Percentiles rank a stretch among this genome's conserved stretches.
Evolutionary conservation across 257 asterid genomes (phyloP).

Genomic region (Asclepias syriaca): DNA sequence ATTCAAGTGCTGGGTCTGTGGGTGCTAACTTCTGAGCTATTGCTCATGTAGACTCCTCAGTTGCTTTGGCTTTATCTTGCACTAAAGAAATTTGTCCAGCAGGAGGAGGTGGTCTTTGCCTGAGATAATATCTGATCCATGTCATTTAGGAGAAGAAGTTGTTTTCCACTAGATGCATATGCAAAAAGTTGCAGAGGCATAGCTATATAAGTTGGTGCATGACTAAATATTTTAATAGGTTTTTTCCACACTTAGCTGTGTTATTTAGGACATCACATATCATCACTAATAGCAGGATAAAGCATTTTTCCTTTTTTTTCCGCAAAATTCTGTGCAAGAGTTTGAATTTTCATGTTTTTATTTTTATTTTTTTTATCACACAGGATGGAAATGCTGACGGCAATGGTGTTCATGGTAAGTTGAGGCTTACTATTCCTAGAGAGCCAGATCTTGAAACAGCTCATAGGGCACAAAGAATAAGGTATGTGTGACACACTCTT

Average conservation of each 20-base stretch:
- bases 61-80: background rate
- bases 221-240: background rate
- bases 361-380: constrained; percentile 12
- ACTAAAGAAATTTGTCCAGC: background rate
- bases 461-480: constrained; percentile 63
- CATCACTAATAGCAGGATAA: background rate
- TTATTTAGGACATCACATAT: background rate
- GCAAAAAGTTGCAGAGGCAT: background rate
- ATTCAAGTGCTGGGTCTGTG: background rate
- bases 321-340: background rate
- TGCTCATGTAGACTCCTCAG: background rate
- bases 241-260: background rate
- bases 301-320: background rate
- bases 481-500: constrained; percentile 31
- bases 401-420: constrained; percentile 31
- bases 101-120: background rate
- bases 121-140: background rate
- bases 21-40: no score
- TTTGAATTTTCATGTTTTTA: background rate
- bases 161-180: background rate
- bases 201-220: background rate
- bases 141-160: background rate
- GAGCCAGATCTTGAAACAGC: constrained; percentile 85
- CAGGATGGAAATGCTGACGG: constrained; percentile 57
- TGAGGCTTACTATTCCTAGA: constrained; percentile 70